Conservation (phyloP, 2,329 filamentous ascomycete genomes). For the Penicillium verrucosum region DNA sequence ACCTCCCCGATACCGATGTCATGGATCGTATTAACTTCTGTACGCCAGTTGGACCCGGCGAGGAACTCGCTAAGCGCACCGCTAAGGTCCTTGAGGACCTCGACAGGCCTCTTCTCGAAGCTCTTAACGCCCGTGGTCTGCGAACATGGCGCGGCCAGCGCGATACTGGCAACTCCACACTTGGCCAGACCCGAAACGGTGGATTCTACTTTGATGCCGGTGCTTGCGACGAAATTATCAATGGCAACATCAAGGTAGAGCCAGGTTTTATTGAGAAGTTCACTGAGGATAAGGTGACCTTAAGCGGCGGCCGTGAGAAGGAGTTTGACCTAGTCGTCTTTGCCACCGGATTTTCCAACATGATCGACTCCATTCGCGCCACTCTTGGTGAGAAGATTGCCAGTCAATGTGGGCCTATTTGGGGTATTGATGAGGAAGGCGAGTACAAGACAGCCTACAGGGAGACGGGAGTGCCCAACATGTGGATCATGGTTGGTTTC, state of each 20-base stretch:
- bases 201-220: slow-evolving; percentile 34
- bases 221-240: slow-evolving; percentile 28
- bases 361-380: slow-evolving; percentile 23
- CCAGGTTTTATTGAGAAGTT: slow-evolving; percentile 23
- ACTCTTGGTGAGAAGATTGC: slow-evolving; percentile 27
- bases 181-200: slow-evolving; percentile 32
- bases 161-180: slow-evolving; percentile 30
- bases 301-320: slow-evolving; percentile 32
- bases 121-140: slow-evolving; percentile 26
- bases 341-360: slow-evolving; percentile 29
- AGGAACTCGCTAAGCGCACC: slow-evolving; percentile 20
- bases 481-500: slow-evolving; percentile 41
- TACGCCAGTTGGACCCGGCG: slow-evolving; percentile 14
- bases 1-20: slow-evolving; percentile 4
- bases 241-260: slow-evolving; percentile 31
- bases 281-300: slow-evolving; percentile 32
- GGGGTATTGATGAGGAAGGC: slow-evolving; percentile 32
- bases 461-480: slow-evolving; percentile 34
- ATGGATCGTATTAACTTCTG: slow-evolving; percentile 12
- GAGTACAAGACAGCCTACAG: slow-evolving; percentile 31
- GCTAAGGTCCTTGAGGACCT: slow-evolving; percentile 23
- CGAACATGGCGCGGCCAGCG: slow-evolving; percentile 37
- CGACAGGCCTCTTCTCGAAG: slow-evolving; percentile 24
- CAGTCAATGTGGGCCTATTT: slow-evolving; percentile 22
- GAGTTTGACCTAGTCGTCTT: slow-evolving; percentile 33